Evolutionary conservation across 2,329 filamentous ascomycete genomes (phyloP), one percentile per base, ranked within the genome.

Genomic region (Neofusicoccum cordaticola): DNA sequence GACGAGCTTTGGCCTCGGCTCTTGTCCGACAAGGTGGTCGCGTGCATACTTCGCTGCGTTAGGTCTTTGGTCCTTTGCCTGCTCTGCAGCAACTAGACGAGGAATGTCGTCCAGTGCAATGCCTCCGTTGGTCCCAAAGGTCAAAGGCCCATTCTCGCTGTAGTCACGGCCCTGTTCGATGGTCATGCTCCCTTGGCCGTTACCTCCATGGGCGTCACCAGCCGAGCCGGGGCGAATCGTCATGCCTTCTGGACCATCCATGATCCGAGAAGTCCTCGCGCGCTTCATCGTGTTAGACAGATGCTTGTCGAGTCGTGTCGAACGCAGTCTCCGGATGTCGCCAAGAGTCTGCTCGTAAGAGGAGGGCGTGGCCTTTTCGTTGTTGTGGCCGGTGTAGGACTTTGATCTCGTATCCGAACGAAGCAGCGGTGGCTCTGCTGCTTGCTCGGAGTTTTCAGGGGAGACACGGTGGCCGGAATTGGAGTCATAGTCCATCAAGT

Each of bases 51-150:
- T 90, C 72, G 92, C 92, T 12, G 90, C 89, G 74, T 90, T 92
- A 13, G 91, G 90, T 67, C 91, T 85, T 74, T 96, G 92, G 74
- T 98, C 94, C 70, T 93, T 89, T 27, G 94, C 93, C 78, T 98
- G 94, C 76, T 98, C 93, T 13, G 95, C 92, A 39, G 95, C 95
- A 47, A 97, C 93, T 72, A 99, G 96, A 68, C 95, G 87, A 8
- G 95, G 93, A 70, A 99, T 98, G 73, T 99, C 95, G 72, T 99
- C 95, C 64, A 99, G 81, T 0, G 94, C 97, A 67, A 99, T 86
- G 27, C 92, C 92, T 39, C 62, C 62, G 77, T 98, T 93, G 69
- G 93, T 89, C 41, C 92, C 92, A 73, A 99, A 93, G 73, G 93
- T 94, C 70, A 93, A 84, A 71, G 94, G 92, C 15, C 90, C 88